These are phyloP conservation scores for Cladosporium velox DNA, from an alignment of 2,329 filamentous ascomycete species.

Conservation along the genomic window DNA sequence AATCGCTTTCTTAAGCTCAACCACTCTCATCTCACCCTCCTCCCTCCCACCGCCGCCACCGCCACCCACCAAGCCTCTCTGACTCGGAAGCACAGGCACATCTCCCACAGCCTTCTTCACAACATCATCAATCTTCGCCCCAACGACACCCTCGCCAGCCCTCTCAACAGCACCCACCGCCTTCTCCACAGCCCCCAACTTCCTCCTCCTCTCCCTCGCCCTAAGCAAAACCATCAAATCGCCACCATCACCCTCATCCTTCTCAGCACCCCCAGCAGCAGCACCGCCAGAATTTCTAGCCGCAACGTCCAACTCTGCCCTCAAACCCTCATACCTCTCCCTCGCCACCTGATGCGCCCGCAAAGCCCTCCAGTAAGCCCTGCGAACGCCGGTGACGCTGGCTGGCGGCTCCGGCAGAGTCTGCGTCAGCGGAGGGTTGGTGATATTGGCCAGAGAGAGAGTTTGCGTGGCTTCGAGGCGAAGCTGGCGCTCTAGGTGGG, in stretches of 20 bases:
- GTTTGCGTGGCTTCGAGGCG: constrained; percentile 20
- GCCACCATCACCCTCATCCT: background rate
- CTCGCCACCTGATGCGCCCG: constrained; percentile 34
- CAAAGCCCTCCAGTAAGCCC: constrained; percentile 36
- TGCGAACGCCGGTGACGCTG: constrained; percentile 32
- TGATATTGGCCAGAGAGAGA: constrained; percentile 22
- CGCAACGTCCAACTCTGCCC: constrained; percentile 29
- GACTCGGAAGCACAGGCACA: constrained; percentile 31
- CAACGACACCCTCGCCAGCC: constrained; percentile 3
- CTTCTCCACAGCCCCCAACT: constrained; percentile 11
- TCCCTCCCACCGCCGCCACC: constrained; percentile 22
- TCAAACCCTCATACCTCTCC: constrained; percentile 33
- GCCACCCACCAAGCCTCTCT: constrained; percentile 4
- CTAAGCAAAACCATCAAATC: constrained; percentile 14
- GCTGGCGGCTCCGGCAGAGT: constrained; percentile 22
- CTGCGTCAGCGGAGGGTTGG: constrained; percentile 11
- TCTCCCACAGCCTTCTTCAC: constrained; percentile 32
- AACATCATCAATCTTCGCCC: constrained; percentile 28
- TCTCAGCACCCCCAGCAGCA: background rate
- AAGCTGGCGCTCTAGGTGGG: constrained; percentile 28
- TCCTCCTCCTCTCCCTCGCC: constrained; percentile 13
- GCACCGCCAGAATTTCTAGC: background rate
- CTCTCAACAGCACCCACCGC: constrained; percentile 12
- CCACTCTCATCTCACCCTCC: constrained; percentile 30
- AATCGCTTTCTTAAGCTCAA: constrained; percentile 37